Conservation (phyloP, 345 rosid genomes). For the Moricandia moricandioides region DNA sequence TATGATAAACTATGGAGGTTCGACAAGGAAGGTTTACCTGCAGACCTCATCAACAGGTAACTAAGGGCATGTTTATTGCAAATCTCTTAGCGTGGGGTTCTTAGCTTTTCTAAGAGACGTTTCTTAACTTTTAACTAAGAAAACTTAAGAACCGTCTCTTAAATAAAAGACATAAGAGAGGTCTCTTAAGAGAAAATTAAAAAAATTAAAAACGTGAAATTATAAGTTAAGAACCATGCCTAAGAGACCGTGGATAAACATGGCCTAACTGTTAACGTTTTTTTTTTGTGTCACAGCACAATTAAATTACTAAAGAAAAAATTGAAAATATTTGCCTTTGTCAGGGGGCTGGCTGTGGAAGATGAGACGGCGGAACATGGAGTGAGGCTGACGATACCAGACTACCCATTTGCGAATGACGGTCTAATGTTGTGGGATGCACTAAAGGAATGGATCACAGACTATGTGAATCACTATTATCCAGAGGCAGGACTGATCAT, state of each 20-base stretch:
- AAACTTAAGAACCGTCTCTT: no score
- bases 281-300: background rate
- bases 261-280: background rate
- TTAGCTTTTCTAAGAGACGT: no score
- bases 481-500: constrained; percentile 10
- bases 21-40: constrained; percentile 38
- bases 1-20: constrained; percentile 39
- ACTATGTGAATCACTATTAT: constrained; percentile 37
- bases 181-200: no score
- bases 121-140: no score
- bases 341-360: constrained; percentile 36
- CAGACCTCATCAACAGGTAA: constrained; percentile 37
- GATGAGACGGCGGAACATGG: constrained; percentile 31
- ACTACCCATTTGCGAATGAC: constrained; percentile 39
- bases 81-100: no score
- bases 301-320: no score
- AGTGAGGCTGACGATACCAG: constrained; percentile 29
- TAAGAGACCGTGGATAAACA: no score
- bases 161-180: no score
- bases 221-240: no score
- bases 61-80: no score
- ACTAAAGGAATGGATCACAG: constrained; percentile 35
- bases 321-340: background rate
- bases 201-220: no score
- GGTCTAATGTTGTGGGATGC: constrained; percentile 40